A percentile compares a stretch with the other conserved stretches of the same genome.
These are phyloP conservation scores for Sarocladium oryzae DNA, from an alignment of 2,329 filamentous ascomycete genomes.

Conservation along the genomic window DNA sequence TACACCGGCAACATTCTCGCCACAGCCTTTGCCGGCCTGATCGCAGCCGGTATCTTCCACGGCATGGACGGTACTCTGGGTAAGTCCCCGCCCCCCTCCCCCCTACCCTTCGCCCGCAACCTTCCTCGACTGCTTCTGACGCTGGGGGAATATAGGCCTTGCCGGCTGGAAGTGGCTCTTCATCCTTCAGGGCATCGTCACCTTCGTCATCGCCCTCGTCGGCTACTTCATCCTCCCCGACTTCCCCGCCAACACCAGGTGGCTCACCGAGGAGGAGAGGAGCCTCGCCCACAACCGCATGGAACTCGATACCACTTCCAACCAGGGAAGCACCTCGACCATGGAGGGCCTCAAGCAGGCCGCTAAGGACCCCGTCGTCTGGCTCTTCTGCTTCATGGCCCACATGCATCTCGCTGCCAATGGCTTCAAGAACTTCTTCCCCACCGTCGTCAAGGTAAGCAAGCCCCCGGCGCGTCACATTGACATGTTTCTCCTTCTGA, in stretches of 20 bases:
- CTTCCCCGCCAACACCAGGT: constrained; percentile 33
- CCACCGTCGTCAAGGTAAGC: constrained; percentile 7
- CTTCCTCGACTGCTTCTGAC: not conserved
- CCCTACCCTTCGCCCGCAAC: not conserved
- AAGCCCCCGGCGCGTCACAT: constrained; percentile 20
- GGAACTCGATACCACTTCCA: constrained; percentile 19
- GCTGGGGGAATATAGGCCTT: constrained; percentile 35
- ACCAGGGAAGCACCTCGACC: constrained; percentile 17
- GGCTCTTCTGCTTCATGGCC: constrained; percentile 41
- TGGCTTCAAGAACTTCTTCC: constrained; percentile 32
- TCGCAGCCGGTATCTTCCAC: constrained; percentile 52
- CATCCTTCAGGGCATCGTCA: constrained; percentile 53
- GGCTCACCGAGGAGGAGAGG: constrained; percentile 37
- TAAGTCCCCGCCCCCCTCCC: not conserved
- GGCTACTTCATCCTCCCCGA: constrained; percentile 17
- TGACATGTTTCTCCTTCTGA: too few relatives aligned
- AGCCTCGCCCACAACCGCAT: constrained; percentile 28
- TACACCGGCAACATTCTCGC: constrained; percentile 58
- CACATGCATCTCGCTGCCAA: constrained; percentile 43
- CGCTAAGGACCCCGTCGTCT: constrained; percentile 34
- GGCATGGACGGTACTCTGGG: constrained; percentile 22
- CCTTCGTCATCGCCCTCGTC: constrained; percentile 15
- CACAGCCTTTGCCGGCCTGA: constrained; percentile 59
- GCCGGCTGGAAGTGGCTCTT: constrained; percentile 60
- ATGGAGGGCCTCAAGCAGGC: constrained; percentile 26